These are phyloP conservation scores for Suillus decipiens DNA, from an alignment of 768 basidiomycete genomes.

Conservation along the genomic window DNA sequence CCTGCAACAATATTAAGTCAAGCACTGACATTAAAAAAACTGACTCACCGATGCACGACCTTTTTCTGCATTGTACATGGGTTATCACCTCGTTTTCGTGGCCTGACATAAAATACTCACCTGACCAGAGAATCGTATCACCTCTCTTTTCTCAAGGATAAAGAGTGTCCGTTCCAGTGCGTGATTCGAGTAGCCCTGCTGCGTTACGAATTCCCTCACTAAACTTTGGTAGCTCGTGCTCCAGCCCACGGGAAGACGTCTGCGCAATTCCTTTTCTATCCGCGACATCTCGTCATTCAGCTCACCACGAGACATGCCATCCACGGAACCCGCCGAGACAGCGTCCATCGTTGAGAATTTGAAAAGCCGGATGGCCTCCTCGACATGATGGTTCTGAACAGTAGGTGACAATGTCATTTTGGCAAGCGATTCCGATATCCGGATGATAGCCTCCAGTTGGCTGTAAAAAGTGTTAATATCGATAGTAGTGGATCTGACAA, in stretches of 20 bases:
- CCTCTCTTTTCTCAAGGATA: constrained; percentile 92
- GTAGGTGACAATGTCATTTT: constrained; percentile 88
- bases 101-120: constrained; percentile 17
- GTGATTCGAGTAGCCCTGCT: constrained; percentile 88
- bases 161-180: constrained; percentile 90
- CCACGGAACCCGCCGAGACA: constrained; percentile 90
- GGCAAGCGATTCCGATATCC: constrained; percentile 95
- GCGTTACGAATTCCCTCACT: constrained; percentile 88
- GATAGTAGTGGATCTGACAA: constrained; percentile 4
- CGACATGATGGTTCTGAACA: constrained; percentile 92
- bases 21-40: not conserved
- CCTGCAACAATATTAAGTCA: constrained; percentile 18
- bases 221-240: constrained; percentile 95
- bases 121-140: constrained; percentile 88
- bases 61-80: constrained; percentile 45
- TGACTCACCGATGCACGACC: constrained; percentile 49
- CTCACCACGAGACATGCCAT: constrained; percentile 89
- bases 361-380: constrained; percentile 97
- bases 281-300: constrained; percentile 90
- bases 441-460: constrained; percentile 98
- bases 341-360: constrained; percentile 99
- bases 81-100: constrained; percentile 6
- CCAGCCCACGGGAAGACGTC: constrained; percentile 91
- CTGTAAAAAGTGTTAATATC: constrained; percentile 29
- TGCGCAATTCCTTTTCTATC: constrained; percentile 85